Percentiles rank a stretch among this genome's conserved stretches.
Conservation (phyloP, 2,329 filamentous ascomycete genomes). For the Xylaria arbuscula region DNA sequence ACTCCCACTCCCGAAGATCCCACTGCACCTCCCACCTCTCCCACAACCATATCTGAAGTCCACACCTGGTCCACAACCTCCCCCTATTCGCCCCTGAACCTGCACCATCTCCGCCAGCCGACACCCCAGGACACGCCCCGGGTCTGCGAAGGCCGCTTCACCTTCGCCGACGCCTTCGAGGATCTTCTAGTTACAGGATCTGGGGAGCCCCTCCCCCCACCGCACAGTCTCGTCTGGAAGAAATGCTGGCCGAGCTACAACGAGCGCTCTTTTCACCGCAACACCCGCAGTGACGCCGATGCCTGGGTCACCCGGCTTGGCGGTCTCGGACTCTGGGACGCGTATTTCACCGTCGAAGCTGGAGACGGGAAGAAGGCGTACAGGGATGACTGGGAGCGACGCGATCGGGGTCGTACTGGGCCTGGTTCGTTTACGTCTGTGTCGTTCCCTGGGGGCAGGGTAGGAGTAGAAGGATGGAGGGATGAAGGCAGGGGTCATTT, state of each 20-base stretch:
- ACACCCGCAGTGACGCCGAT: conserved; percentile 55
- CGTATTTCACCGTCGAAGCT: conserved; percentile 46
- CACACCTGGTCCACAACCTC: conserved; percentile 54
- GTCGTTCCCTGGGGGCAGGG: background rate
- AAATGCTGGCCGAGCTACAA: background rate
- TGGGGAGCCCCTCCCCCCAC: conserved; percentile 56
- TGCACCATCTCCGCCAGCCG: conserved; percentile 61
- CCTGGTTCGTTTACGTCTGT: background rate
- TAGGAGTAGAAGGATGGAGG: background rate
- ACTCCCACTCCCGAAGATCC: conserved; percentile 5
- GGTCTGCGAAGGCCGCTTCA: conserved; percentile 52
- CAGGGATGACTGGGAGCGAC: background rate
- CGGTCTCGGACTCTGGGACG: conserved; percentile 53
- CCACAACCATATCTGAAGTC: conserved; percentile 42
- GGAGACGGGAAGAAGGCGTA: background rate
- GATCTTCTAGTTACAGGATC: conserved; percentile 64
- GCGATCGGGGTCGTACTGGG: background rate
- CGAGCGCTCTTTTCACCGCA: background rate
- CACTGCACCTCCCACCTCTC: background rate
- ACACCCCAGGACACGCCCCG: conserved; percentile 56
- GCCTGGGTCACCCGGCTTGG: conserved; percentile 57
- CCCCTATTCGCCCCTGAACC: conserved; percentile 58
- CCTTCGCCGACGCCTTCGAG: conserved; percentile 68
- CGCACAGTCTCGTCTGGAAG: conserved; percentile 42
- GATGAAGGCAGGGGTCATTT: background rate